Conservation (phyloP, 305 asterid species). For the Euphrasia arctica region DNA sequence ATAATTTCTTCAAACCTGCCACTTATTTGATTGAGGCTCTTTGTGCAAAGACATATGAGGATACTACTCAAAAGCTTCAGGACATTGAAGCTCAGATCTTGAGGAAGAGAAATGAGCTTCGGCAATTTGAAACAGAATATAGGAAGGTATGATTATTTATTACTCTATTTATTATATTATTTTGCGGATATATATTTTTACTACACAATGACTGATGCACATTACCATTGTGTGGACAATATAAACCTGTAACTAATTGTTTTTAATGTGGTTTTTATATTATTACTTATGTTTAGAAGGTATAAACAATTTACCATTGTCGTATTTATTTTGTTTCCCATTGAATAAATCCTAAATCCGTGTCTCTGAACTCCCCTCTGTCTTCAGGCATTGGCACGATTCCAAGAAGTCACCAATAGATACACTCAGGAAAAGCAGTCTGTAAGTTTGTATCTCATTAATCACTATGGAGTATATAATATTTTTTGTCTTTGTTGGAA, state of each 20-base stretch:
- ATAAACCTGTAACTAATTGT: neutral
- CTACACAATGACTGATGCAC: neutral
- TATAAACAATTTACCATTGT: no score
- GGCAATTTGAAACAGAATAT: constrained; percentile 95
- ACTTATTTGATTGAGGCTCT: constrained; percentile 81
- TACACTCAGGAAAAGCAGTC: constrained; percentile 86
- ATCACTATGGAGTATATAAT: constrained; percentile 10
- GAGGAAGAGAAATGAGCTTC: constrained; percentile 91
- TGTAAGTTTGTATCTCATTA: constrained; percentile 52
- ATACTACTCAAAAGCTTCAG: constrained; percentile 71
- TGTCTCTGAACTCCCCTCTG: neutral
- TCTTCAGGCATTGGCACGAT: constrained; percentile 89
- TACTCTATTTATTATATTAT: constrained; percentile 5
- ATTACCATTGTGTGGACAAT: neutral
- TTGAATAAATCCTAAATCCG: neutral
- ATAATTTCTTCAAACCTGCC: constrained; percentile 95
- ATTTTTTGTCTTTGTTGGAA: constrained; percentile 11
- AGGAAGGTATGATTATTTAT: constrained; percentile 57
- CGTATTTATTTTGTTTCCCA: neutral
- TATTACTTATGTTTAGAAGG: neutral
- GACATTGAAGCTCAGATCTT: constrained; percentile 91
- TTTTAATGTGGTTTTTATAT: neutral
- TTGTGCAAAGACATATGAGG: constrained; percentile 88
- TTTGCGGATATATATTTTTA: constrained; percentile 21
- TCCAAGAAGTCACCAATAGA: constrained; percentile 90